Evolutionary conservation across 139 green algal species (phyloP).

Genomic region (Chlamydomonas incerta): DNA sequence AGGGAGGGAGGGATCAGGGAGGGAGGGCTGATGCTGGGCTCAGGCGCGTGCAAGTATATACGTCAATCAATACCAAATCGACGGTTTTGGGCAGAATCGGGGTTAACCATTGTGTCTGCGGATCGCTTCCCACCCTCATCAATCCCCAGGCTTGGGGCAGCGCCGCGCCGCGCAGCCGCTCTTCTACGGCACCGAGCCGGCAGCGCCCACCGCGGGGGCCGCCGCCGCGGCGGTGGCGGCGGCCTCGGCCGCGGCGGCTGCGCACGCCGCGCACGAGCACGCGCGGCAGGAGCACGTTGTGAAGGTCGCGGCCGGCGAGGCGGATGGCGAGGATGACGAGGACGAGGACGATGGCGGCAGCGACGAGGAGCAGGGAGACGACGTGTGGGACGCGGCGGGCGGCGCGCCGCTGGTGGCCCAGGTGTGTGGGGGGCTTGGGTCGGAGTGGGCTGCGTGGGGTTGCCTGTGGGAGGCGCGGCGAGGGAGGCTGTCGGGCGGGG

Average conservation of each 20-base stretch:
- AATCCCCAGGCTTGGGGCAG: too few relatives aligned
- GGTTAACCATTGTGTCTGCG: too few relatives aligned
- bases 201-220: not conserved
- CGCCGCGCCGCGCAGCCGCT: not conserved
- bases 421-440: not conserved
- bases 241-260: not conserved
- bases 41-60: too few relatives aligned
- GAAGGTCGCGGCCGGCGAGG: not conserved
- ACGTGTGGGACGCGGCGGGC: constrained; percentile 21
- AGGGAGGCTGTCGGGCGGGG: too few relatives aligned
- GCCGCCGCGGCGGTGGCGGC: not conserved
- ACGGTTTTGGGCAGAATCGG: too few relatives aligned
- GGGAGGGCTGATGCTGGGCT: too few relatives aligned
- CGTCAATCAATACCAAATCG: too few relatives aligned
- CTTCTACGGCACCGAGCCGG: not conserved
- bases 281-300: not conserved
- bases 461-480: not conserved
- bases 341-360: not conserved
- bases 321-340: not conserved
- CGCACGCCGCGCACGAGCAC: not conserved
- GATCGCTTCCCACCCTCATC: too few relatives aligned
- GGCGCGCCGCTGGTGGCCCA: constrained; percentile 12
- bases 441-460: not conserved
- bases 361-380: not conserved
- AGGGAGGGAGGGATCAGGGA: too few relatives aligned